A percentile compares a stretch with the other conserved stretches of the same genome.
These are phyloP conservation scores for Pseudogymnoascus sp. DNA, from an alignment of 2,329 filamentous ascomycete species.

Conservation along the genomic window DNA sequence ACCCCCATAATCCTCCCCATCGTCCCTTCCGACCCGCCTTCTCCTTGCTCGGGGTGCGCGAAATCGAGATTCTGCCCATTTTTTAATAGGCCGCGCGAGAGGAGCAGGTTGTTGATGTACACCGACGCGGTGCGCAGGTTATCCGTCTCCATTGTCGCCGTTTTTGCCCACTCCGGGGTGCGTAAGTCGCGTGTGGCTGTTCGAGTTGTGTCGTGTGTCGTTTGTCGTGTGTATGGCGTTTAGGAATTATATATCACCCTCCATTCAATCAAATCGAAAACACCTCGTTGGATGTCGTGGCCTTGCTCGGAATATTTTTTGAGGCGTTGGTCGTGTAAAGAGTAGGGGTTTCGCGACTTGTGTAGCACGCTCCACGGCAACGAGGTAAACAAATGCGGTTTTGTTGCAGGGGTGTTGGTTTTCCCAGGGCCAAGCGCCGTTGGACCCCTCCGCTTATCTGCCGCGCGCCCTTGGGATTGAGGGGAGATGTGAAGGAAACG, in stretches of 20 bases:
- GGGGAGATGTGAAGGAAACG: not conserved
- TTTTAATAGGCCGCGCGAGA: constrained; percentile 56
- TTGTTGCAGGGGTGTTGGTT: not conserved
- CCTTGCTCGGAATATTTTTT: not conserved
- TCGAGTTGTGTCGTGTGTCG: too few species aligned
- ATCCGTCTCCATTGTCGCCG: constrained; percentile 32
- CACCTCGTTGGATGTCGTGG: too few species aligned
- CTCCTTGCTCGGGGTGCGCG: constrained; percentile 56
- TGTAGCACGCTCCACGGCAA: too few species aligned
- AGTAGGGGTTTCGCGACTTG: not conserved
- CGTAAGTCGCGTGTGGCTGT: too few species aligned
- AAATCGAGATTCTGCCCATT: constrained; percentile 77
- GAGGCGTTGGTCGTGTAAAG: not conserved
- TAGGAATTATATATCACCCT: not conserved
- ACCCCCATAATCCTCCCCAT: constrained; percentile 87
- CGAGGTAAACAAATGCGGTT: not conserved
- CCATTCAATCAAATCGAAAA: too few species aligned
- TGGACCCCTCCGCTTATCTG: not conserved
- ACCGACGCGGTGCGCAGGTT: constrained; percentile 59
- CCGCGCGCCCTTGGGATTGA: not conserved
- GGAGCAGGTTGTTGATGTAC: constrained; percentile 65
- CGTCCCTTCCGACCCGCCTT: constrained; percentile 55
- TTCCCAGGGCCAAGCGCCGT: not conserved
- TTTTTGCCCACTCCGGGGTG: not conserved
- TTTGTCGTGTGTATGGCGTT: not conserved